A percentile compares a stretch with the other conserved stretches of the same genome.
These are phyloP conservation scores for Hypoxylon intermedium DNA, from an alignment of 495 filamentous ascomycete species.

Conservation along the genomic window DNA sequence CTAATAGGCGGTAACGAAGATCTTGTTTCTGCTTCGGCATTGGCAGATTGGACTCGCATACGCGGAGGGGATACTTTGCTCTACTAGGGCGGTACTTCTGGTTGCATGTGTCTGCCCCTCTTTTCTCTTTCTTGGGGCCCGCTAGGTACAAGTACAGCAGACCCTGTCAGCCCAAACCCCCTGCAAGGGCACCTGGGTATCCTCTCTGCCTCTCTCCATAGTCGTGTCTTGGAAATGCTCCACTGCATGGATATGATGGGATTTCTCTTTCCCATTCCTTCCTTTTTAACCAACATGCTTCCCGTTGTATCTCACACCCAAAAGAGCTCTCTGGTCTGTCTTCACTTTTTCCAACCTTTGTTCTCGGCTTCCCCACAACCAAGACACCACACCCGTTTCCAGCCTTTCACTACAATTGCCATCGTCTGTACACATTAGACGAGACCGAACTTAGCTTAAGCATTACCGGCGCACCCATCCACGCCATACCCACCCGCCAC, in stretches of 20 bases:
- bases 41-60: constrained; percentile 13
- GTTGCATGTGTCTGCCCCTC: constrained; percentile 34
- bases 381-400: constrained; percentile 7
- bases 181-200: no score
- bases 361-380: constrained; percentile 4
- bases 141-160: constrained; percentile 5
- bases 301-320: constrained; percentile 30
- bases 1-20: constrained; percentile 30
- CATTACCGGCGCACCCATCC: constrained; percentile 17
- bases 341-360: constrained; percentile 25
- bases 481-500: neutral
- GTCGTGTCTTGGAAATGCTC: constrained; percentile 23
- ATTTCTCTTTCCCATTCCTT: constrained; percentile 46
- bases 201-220: neutral
- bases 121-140: constrained; percentile 37
- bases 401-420: constrained; percentile 4
- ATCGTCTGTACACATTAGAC: neutral
- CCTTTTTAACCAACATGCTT: constrained; percentile 42
- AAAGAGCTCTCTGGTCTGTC: constrained; percentile 24
- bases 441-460: constrained; percentile 13
- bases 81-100: constrained; percentile 19
- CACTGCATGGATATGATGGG: constrained; percentile 36
- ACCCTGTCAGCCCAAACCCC: constrained; percentile 21
- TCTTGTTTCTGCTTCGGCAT: constrained; percentile 17
- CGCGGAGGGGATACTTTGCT: constrained; percentile 22